Percentiles rank a stretch among this genome's conserved stretches.
Evolutionary conservation across 352 stramenopile species (phyloP).

Genomic region (Blastocystis sp.): DNA sequence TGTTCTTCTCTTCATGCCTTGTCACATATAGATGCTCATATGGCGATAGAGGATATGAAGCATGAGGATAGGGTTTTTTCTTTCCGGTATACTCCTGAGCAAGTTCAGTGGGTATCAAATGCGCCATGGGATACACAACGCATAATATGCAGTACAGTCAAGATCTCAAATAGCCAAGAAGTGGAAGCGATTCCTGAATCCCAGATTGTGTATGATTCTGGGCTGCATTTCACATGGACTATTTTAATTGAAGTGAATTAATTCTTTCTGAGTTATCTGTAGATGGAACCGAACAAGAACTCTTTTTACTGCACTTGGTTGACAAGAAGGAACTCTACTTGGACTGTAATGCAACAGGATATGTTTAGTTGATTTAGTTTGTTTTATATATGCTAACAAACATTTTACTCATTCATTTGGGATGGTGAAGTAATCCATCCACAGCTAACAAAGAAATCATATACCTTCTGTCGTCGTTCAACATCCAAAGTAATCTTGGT

Average conservation of each 20-base stretch:
- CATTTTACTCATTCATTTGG: neutral
- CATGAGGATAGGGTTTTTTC: neutral
- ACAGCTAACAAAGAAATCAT: constrained; percentile 81
- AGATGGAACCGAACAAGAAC: neutral
- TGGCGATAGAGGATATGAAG: neutral
- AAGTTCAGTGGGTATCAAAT: neutral
- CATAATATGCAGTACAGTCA: neutral
- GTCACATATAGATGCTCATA: neutral
- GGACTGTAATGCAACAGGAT: neutral
- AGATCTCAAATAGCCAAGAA: neutral
- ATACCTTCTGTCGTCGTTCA: constrained; percentile 72
- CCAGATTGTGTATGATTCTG: neutral
- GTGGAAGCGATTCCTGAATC: neutral
- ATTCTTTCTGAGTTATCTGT: neutral
- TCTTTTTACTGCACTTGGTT: neutral
- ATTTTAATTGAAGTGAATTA: neutral
- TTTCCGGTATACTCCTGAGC: neutral
- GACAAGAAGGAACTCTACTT: neutral
- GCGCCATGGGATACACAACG: neutral
- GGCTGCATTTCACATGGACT: neutral
- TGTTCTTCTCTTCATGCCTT: neutral
- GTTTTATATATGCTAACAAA: neutral
- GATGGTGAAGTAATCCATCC: constrained; percentile 71
- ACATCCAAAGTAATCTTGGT: constrained; percentile 60
- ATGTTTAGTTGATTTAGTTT: neutral